Evolutionary conservation across 305 asterid genomes (phyloP).

Genomic region (Ilex paraguariensis): DNA sequence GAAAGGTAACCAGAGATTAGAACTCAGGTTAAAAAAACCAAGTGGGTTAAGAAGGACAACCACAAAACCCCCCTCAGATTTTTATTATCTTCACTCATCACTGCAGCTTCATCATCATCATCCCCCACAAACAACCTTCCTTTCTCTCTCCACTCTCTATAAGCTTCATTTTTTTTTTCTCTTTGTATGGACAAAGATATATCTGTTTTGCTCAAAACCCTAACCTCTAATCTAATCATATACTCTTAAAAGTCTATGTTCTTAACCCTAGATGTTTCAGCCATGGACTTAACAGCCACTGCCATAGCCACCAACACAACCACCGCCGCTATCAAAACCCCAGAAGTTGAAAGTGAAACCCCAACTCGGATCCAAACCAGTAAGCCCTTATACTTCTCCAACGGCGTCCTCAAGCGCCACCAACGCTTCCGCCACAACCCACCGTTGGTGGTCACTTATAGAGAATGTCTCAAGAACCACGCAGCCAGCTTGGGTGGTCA

Average conservation of each 20-base stretch:
- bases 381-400: constrained; percentile 41
- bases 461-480: constrained; percentile 87
- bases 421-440: constrained; percentile 43
- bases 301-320: background rate
- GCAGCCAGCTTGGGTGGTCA: constrained; percentile 91
- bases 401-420: constrained; percentile 86
- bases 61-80: constrained; percentile 49
- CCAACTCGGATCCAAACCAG: constrained; percentile 61
- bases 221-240: constrained; percentile 27
- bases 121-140: constrained; percentile 9
- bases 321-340: constrained; percentile 40
- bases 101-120: constrained; percentile 26
- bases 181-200: constrained; percentile 20
- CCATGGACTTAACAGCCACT: constrained; percentile 46
- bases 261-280: constrained; percentile 8
- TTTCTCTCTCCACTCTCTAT: constrained; percentile 3
- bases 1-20: constrained; percentile 35
- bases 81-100: constrained; percentile 55
- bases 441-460: constrained; percentile 57
- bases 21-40: constrained; percentile 29
- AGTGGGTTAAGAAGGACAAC: constrained; percentile 64
- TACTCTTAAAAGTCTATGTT: background rate
- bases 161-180: too few relatives aligned
- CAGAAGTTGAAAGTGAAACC: constrained; percentile 62
- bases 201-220: constrained; percentile 26